Conservation (phyloP, 1,284 basidiomycete genomes). For the Ceratobasidium sp. region DNA sequence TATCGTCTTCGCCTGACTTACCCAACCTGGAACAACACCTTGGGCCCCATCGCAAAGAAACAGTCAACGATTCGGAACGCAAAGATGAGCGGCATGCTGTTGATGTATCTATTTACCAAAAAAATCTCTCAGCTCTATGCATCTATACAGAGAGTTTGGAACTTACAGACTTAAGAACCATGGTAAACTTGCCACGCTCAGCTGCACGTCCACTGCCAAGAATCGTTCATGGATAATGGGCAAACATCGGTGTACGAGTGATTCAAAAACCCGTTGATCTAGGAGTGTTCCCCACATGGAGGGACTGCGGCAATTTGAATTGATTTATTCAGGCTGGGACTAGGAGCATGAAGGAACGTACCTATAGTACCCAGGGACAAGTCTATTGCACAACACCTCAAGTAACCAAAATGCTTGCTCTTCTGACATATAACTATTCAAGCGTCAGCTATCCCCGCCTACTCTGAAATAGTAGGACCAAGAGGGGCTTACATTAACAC, state of each 20-base stretch:
- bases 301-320: slow-evolving; percentile 64
- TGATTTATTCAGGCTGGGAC: not conserved
- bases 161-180: slow-evolving; percentile 96
- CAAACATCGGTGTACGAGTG: slow-evolving; percentile 89
- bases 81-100: slow-evolving; percentile 99
- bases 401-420: slow-evolving; percentile 99
- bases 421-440: slow-evolving; percentile 89
- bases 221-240: slow-evolving; percentile 97
- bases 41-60: slow-evolving; percentile 99
- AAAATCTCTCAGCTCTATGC: not conserved
- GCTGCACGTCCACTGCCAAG: slow-evolving; percentile 89
- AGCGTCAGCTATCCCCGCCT: slow-evolving; percentile 42
- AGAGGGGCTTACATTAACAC: slow-evolving; percentile 77
- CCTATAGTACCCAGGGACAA: slow-evolving; percentile 98
- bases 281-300: slow-evolving; percentile 99
- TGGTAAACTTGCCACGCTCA: slow-evolving; percentile 95
- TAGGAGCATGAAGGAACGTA: slow-evolving; percentile 56
- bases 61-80: slow-evolving; percentile 99
- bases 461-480: no score
- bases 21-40: slow-evolving; percentile 98
- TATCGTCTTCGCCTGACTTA: slow-evolving; percentile 56
- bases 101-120: slow-evolving; percentile 77
- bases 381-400: slow-evolving; percentile 92
- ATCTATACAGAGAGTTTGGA: not conserved
- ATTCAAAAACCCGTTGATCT: slow-evolving; percentile 97